A percentile compares a stretch with the other conserved stretches of the same genome.
Evolutionary conservation across 1,139 yeast species (phyloP).

Genomic region (Pichia sp.): DNA sequence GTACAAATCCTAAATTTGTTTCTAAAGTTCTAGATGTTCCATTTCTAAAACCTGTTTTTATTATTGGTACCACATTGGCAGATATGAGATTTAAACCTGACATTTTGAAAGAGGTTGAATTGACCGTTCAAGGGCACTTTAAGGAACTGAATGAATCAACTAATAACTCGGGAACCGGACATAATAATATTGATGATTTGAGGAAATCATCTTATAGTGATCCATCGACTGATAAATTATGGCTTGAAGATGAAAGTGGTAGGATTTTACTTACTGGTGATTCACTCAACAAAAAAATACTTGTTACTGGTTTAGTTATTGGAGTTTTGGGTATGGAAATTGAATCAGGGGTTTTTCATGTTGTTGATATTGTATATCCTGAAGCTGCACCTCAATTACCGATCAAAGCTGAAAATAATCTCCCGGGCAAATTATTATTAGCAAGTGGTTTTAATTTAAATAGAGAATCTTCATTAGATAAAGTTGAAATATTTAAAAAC

Average conservation of each 20-base stretch:
- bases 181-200: constrained; percentile 22
- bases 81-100: constrained; percentile 83
- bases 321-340: constrained; percentile 85
- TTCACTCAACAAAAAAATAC: constrained; percentile 35
- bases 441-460: constrained; percentile 68
- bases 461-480: constrained; percentile 39
- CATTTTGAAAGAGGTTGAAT: constrained; percentile 73
- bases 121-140: constrained; percentile 46
- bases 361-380: constrained; percentile 74
- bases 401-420: background rate
- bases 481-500: constrained; percentile 60
- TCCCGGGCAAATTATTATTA: constrained; percentile 44
- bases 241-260: constrained; percentile 93
- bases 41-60: constrained; percentile 71
- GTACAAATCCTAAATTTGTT: constrained; percentile 34
- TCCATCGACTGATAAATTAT: constrained; percentile 50
- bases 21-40: constrained; percentile 74
- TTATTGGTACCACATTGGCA: constrained; percentile 82
- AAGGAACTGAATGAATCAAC: constrained; percentile 28
- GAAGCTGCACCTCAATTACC: constrained; percentile 49
- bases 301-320: constrained; percentile 84
- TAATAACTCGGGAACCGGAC: constrained; percentile 9
- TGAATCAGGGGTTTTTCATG: constrained; percentile 77
- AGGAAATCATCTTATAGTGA: constrained; percentile 41
- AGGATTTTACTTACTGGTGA: constrained; percentile 71